phyloP scores from a whole-genome alignment of 176 grass and related monocot genomes.

The Tuctoria greenei region DNA sequence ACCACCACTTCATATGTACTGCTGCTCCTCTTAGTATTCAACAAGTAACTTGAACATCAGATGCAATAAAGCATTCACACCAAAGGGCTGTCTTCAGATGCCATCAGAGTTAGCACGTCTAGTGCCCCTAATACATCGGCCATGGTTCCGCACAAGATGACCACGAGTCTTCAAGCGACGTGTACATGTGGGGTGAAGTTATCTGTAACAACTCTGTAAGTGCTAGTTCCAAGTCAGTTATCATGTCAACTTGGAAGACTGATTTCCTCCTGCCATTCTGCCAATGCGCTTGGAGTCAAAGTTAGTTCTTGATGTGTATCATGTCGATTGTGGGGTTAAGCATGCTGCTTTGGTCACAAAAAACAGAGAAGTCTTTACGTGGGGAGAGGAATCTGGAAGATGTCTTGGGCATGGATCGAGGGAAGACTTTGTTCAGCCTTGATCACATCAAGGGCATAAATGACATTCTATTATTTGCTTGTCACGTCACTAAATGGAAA shows the following conservation, averaged over 20 bases:
- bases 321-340: conserved; percentile 81
- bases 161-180: conserved; percentile 71
- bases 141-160: conserved; percentile 96
- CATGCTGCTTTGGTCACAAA: conserved; percentile 88
- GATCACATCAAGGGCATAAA: too few relatives aligned
- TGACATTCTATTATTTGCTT: too few relatives aligned
- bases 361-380: conserved; percentile 91
- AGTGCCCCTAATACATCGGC: conserved; percentile 90
- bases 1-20: not conserved
- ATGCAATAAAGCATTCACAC: conserved; percentile 79
- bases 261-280: conserved; percentile 77
- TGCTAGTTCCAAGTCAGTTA: conserved; percentile 40
- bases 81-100: conserved; percentile 74
- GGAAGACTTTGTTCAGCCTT: conserved; percentile 59
- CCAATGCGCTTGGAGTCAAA: conserved; percentile 86
- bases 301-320: conserved; percentile 76
- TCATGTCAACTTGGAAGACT: conserved; percentile 46
- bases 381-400: conserved; percentile 95
- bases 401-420: conserved; percentile 83
- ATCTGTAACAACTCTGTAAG: conserved; percentile 62
- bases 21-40: conserved; percentile 28
- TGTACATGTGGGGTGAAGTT: conserved; percentile 96
- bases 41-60: conserved; percentile 43
- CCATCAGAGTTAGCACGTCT: conserved; percentile 91
- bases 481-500: too few relatives aligned